These are phyloP conservation scores for Rhizoctonia solani DNA, from an alignment of 1,284 basidiomycete species.

Conservation along the genomic window DNA sequence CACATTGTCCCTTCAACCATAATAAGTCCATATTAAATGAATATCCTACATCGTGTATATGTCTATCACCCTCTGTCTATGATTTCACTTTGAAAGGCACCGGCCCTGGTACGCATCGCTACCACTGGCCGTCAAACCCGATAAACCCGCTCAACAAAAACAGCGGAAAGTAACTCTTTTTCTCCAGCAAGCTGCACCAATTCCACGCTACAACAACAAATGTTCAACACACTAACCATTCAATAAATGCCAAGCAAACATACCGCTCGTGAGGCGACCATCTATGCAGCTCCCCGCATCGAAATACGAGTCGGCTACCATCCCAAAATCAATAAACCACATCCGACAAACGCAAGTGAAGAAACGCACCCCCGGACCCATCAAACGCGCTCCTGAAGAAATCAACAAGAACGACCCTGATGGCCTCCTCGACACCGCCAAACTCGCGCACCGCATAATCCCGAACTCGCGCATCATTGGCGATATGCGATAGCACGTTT, in stretches of 20 bases:
- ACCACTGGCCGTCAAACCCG: constrained; percentile 85
- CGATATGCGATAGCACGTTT: constrained; percentile 73
- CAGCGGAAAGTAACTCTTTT: constrained; percentile 77
- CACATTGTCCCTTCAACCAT: too few species aligned
- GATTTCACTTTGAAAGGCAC: too few species aligned
- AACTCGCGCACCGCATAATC: constrained; percentile 81
- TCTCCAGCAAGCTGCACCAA: constrained; percentile 79
- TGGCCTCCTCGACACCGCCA: constrained; percentile 68
- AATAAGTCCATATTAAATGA: too few species aligned
- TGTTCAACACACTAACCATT: constrained; percentile 60
- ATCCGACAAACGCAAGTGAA: constrained; percentile 38
- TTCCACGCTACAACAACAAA: constrained; percentile 62
- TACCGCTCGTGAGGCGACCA: constrained; percentile 44
- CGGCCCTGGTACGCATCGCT: not conserved
- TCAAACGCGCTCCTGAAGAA: constrained; percentile 70
- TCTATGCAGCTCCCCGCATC: constrained; percentile 62
- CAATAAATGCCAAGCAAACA: not conserved
- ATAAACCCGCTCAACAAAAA: constrained; percentile 78
- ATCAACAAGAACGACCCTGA: constrained; percentile 70
- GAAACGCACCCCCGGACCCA: constrained; percentile 34
- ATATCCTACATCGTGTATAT: too few species aligned
- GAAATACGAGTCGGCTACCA: constrained; percentile 48
- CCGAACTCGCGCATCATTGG: constrained; percentile 55
- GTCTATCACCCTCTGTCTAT: too few species aligned
- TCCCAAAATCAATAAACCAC: not conserved